A percentile compares a stretch with the other conserved stretches of the same genome.
These are phyloP conservation scores for Colletotrichum simmondsii DNA, from an alignment of 2,329 filamentous ascomycete genomes.

Conservation along the genomic window DNA sequence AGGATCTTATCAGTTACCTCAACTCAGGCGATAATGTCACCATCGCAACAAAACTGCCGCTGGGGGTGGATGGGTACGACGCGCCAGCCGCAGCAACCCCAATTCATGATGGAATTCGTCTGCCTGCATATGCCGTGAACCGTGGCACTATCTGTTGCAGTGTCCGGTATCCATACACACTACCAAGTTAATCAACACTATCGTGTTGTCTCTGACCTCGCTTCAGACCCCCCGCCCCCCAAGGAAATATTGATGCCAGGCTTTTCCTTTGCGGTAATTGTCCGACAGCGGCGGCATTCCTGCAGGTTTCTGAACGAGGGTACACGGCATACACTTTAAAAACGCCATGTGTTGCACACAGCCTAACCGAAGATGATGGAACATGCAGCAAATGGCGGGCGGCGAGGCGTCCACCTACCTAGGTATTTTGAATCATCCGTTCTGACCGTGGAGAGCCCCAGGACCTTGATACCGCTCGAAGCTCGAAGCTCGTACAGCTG, in stretches of 20 bases:
- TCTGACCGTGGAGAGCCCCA: background rate
- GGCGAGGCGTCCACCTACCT: background rate
- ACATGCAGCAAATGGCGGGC: slow-evolving; percentile 17
- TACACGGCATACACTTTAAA: background rate
- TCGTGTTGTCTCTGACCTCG: background rate
- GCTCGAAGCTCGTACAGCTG: background rate
- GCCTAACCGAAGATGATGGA: slow-evolving; percentile 10
- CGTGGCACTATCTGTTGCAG: background rate
- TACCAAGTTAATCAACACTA: background rate
- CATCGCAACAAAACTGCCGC: background rate
- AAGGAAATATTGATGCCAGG: slow-evolving; percentile 18
- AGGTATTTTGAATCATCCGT: background rate
- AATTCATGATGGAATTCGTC: slow-evolving; percentile 11
- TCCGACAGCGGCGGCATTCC: background rate
- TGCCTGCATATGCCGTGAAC: slow-evolving; percentile 10
- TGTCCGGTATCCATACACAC: background rate
- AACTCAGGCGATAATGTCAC: background rate
- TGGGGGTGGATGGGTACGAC: slow-evolving; percentile 7
- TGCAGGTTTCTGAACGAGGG: background rate
- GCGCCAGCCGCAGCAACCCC: slow-evolving; percentile 23
- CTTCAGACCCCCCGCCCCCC: background rate
- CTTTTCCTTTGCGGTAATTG: slow-evolving; percentile 19
- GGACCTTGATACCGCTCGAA: background rate
- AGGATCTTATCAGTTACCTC: background rate
- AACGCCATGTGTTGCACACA: slow-evolving; percentile 20